Evolutionary conservation across 345 rosid species (phyloP).

Genomic region (Pugionium dolabratum): DNA sequence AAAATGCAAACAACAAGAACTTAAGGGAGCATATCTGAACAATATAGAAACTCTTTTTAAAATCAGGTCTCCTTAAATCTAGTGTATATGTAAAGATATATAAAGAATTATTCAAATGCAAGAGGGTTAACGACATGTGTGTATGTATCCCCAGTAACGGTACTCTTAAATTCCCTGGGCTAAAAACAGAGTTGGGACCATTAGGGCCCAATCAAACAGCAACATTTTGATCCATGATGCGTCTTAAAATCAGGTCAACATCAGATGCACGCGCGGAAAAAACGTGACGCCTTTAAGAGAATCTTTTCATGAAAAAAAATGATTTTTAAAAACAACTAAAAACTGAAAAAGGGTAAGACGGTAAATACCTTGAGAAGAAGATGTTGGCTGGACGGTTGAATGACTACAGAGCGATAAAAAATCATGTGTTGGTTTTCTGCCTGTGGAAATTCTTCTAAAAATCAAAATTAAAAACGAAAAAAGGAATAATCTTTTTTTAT

Average conservation of each 20-base stretch:
- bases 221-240: conserved; percentile 38
- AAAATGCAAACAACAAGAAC: too few relatives aligned
- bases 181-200: conserved; percentile 20
- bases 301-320: not conserved
- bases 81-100: too few relatives aligned
- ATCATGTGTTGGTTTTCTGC: conserved; percentile 85
- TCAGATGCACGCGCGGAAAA: conserved; percentile 52
- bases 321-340: not conserved
- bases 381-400: conserved; percentile 64
- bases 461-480: conserved; percentile 21
- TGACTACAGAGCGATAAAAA: conserved; percentile 87
- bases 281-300: conserved; percentile 43
- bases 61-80: too few relatives aligned
- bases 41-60: too few relatives aligned
- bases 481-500: too few relatives aligned
- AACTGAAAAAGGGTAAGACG: conserved; percentile 27
- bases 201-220: conserved; percentile 23
- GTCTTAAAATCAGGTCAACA: conserved; percentile 31
- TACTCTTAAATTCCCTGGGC: too few relatives aligned
- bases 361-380: conserved; percentile 61
- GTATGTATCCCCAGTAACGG: too few relatives aligned
- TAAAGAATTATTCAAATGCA: too few relatives aligned
- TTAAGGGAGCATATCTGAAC: too few relatives aligned
- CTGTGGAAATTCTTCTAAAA: conserved; percentile 54
- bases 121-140: too few relatives aligned